Evolutionary conservation across 306 rosid species (phyloP), one percentile per base, ranked within the genome.

Genomic region (Quercus alba): DNA sequence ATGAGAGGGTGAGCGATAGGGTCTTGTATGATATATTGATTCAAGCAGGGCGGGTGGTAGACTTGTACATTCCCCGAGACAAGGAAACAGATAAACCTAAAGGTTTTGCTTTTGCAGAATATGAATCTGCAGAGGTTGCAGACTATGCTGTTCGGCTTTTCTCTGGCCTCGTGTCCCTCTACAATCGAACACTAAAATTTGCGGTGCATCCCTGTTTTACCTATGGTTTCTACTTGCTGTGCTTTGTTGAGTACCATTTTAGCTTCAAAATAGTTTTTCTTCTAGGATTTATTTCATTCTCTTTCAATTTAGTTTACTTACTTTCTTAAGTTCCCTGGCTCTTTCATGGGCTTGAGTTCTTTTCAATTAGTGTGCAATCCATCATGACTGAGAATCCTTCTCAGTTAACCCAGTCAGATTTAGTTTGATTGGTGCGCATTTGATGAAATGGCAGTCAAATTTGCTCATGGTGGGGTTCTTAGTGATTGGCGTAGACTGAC

Each of bases 111-210:
- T 95, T 95, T 83, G 99, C 88, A 67, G 97, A 90, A 80, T 95
- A 90, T 75, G 99, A 95, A 91, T 84, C 90, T 12, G 93, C 78
- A 78, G 99, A 93, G 87, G 76, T 90, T 82, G 93, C 97, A 44
- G 91, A 87, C 19, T 95, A 95, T 89, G 99, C 99, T 56, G 90
- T 95, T 73, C 82, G 74, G 85, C 99, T 93, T 84, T 95, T 95
- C 90, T 88, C 99, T 10, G 97, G 97, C 75, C 94, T 95, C 6
- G 93, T 95, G 77, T 85, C 93, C 77, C 93, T 95, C 58, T 87
- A 87, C 77, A 93, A 87, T 64, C 88, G 98, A 31, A 90, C 97
- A 9, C 88, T 95, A 72, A 95, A 89, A 89, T 93, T 95, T 88
- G 96, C 91, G 82, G 99, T 95, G 84, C 35, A 84, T 84, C 56